Base-by-base conservation (phyloP, 257 asterid species). In the Echium plantagineum region DNA sequence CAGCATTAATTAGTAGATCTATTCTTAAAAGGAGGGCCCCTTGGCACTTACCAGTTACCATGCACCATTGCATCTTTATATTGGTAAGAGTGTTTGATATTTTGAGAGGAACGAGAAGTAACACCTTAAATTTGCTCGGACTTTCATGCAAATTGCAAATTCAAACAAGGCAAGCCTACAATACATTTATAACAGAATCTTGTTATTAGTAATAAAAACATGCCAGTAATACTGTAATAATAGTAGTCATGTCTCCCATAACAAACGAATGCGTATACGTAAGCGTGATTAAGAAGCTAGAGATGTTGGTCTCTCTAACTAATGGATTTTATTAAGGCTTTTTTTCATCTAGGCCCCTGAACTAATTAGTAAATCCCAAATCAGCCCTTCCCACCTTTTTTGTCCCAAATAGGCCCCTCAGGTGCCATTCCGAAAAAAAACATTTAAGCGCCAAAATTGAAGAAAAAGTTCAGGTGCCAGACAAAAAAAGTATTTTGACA, bases 221-320 rank as follows among this genome's bases (percentile, higher is more conserved):
- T 28, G 32, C 32, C 46, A 7, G 46, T n/a, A n/a, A n/a, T n/a
- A n/a, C n/a, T n/a, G n/a, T n/a, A n/a, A n/a, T n/a, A n/a, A n/a
- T n/a, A n/a, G n/a, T 35, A 7, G 10, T 35, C 1, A 35, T 35
- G 1, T 35, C 46, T 35, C 46, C 46, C 52, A 17, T 15, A 10
- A 35, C 21, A 30, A 47, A 51, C 18, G 49, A 42, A 60, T 61
- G 20, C 49, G 59, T 20, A 59, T 66, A 71, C 55, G 16, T 48
- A 69, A 61, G 69, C 79, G 82, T 77, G 74, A 17, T 20, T 54
- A 26, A 52, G 63, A 84, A 84, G 89, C 62, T 74, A 82, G 83
- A 82, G 74, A 87, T 87, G 89, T 84, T 80, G 82, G 86, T 78
- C 81, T 53, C 75, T n/a, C n/a, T n/a, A n/a, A n/a, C n/a, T n/a